Evolutionary conservation across 2,329 filamentous ascomycete genomes (phyloP), one percentile per base, ranked within the genome.

Genomic region (Parafenestella ontariensis): DNA sequence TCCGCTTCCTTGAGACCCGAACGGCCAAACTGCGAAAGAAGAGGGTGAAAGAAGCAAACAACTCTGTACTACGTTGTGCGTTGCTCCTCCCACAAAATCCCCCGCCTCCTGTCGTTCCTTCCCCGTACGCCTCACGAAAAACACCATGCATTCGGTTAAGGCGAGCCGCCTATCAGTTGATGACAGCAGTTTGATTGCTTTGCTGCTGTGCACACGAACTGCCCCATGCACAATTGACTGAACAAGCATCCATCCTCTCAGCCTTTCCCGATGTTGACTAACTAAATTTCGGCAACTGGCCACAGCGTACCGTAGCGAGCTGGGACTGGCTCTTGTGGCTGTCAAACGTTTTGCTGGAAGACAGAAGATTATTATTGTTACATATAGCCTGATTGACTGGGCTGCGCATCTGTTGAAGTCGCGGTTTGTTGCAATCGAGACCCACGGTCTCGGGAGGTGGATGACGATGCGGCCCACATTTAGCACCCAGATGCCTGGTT

Each of bases 171-270:
- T 36, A 53, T n/a, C n/a, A n/a, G n/a, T n/a, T n/a, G n/a, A n/a
- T 50, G 40, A 42, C 33, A 43, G 26, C 18, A 34, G 24, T 49
- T 54, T 57, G 47, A 58, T 58, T 52, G 33, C 13, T 11, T 31
- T 46, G n/a, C 28, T 44, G 44, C 50, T 58, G 49, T 59, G 57
- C 54, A 59, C 57, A 41, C 57, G 15, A 11, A 36, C 41, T 53
- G 53, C 46, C 45, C 57, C 45, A 44, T 59, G 58, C 56, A 59
- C 48, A 62, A 56, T 40, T 52, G 44, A 48, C 36, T 40, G 34
- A 48, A 62, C 54, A 64, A 61, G 57, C 59, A 57, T 61, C 59
- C 45, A 45, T 52, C 49, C 42, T 48, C 48, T 41, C 46, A 57
- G 59, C 59, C 59, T 53, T 62, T 47, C 61, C 59, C 57, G 54